These are phyloP conservation scores for Solanum verrucosum DNA, from an alignment of 257 asterid genomes.

Conservation along the genomic window DNA sequence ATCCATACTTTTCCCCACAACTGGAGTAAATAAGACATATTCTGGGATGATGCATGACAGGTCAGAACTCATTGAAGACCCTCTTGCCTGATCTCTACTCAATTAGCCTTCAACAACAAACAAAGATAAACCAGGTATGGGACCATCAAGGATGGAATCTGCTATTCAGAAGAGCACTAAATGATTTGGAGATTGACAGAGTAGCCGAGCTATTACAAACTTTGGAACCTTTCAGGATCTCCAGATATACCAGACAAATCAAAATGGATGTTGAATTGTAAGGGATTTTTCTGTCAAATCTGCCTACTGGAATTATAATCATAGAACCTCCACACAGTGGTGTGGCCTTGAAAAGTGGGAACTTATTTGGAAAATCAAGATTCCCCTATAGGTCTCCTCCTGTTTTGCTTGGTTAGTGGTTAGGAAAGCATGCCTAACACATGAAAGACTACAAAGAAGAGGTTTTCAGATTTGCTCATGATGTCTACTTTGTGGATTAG, in stretches of 20 bases:
- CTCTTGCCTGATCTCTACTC: neutral
- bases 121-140: neutral
- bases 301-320: neutral
- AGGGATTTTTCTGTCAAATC: neutral
- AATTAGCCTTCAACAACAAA: neutral
- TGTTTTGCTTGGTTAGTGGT: neutral
- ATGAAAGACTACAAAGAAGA: neutral
- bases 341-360: neutral
- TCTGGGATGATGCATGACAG: neutral
- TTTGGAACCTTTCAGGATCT: neutral
- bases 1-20: neutral
- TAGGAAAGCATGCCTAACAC: neutral
- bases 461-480: neutral
- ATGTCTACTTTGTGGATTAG: neutral
- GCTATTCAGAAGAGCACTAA: neutral
- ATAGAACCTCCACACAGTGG: neutral
- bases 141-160: neutral
- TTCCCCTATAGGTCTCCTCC: neutral
- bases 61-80: neutral
- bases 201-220: neutral
- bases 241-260: neutral
- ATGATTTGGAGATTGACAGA: neutral
- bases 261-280: neutral
- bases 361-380: neutral
- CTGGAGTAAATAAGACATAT: neutral